Conservation (phyloP, 805 yeast species). For the Millerozyma acaciae region DNA sequence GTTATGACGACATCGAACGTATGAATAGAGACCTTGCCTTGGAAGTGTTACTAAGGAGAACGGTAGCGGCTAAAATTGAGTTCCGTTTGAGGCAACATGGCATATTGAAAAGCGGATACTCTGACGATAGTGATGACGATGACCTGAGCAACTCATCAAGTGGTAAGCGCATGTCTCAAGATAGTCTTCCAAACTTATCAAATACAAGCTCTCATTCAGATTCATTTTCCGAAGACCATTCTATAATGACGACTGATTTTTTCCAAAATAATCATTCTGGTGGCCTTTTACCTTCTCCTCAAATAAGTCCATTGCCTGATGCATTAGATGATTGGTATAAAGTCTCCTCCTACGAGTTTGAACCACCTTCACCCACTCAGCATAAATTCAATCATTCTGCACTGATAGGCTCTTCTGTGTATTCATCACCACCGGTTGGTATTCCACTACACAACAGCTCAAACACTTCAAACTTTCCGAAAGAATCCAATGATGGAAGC, state of each 20-base stretch:
- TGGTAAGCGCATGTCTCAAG: conserved; percentile 2
- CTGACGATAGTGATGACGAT: conserved; percentile 1
- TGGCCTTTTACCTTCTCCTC: conserved; percentile 38
- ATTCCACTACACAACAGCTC: no score
- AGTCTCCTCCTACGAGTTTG: background rate
- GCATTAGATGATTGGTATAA: conserved; percentile 3
- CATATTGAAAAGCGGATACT: conserved; percentile 3
- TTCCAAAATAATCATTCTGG: conserved; percentile 32
- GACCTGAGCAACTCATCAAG: conserved; percentile 1
- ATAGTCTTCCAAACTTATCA: conserved; percentile 11
- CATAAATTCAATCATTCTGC: no score
- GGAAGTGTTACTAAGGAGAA: conserved; percentile 37
- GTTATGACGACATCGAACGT: conserved; percentile 21
- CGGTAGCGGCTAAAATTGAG: conserved; percentile 39
- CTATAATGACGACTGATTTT: conserved; percentile 25
- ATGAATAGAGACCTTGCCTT: conserved; percentile 30
- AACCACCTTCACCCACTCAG: background rate
- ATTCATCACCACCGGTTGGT: no score
- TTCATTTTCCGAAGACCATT: conserved; percentile 13
- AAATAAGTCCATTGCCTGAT: conserved; percentile 29
- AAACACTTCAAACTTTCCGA: no score
- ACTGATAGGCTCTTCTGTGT: no score
- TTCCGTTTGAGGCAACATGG: conserved; percentile 25
- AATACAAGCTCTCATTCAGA: conserved; percentile 18
- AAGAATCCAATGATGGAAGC: no score